phyloP scores from a whole-genome alignment of 768 basidiomycete genomes.

The Coprinopsis marcescibilis region DNA sequence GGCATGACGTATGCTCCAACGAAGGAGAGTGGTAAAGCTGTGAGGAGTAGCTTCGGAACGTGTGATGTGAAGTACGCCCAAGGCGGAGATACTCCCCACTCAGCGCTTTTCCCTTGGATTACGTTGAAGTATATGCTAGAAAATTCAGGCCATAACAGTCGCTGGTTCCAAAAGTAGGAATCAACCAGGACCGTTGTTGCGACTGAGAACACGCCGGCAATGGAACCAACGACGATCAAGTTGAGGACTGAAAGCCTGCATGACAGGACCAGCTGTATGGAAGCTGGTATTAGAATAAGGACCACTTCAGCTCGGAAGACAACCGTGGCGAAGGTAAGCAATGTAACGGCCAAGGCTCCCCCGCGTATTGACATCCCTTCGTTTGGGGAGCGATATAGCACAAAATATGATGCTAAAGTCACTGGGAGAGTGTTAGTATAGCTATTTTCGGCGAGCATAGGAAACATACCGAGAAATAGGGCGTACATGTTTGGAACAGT shows the following conservation, averaged over 20 bases:
- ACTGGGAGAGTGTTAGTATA: constrained; percentile 31
- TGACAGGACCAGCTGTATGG: constrained; percentile 44
- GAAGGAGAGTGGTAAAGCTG: constrained; percentile 53
- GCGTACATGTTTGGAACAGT: constrained; percentile 90
- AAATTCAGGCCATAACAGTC: constrained; percentile 83
- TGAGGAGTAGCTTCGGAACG: constrained; percentile 76
- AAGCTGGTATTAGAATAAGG: constrained; percentile 57
- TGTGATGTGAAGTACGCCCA: constrained; percentile 58
- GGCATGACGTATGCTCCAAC: constrained; percentile 45
- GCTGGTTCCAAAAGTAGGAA: constrained; percentile 77
- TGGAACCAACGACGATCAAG: constrained; percentile 44
- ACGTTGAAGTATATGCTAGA: constrained; percentile 81
- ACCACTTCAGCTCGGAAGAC: constrained; percentile 79
- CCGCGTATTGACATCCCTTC: constrained; percentile 29
- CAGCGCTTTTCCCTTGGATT: constrained; percentile 72
- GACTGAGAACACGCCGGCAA: constrained; percentile 46
- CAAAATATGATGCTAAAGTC: constrained; percentile 46
- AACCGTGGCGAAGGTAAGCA: constrained; percentile 56
- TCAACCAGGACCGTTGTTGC: constrained; percentile 65
- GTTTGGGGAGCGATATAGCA: constrained; percentile 40
- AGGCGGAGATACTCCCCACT: constrained; percentile 90
- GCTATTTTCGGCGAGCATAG: background rate
- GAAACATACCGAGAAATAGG: constrained; percentile 6
- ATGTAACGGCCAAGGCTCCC: constrained; percentile 32
- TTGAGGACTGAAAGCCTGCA: constrained; percentile 36